Conservation (phyloP, 192 early-diverging fungal genomes). For the Coemansia sp. region DNA sequence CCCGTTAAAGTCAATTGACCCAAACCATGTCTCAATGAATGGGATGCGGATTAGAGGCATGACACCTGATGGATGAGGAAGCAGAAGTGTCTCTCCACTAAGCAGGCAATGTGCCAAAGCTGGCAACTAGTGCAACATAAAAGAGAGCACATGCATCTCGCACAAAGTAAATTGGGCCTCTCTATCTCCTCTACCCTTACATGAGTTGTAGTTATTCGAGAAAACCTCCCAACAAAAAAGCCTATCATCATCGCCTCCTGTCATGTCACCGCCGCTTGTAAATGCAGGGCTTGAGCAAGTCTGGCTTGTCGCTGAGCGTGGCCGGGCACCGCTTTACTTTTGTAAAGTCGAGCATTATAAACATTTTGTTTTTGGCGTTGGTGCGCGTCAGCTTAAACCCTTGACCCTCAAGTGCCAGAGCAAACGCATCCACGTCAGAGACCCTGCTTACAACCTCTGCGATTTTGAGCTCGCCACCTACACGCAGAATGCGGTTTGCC, state of each 20-base stretch:
- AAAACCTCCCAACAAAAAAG: neutral
- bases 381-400: constrained; percentile 77
- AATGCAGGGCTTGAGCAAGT: constrained; percentile 60
- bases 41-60: too few relatives aligned
- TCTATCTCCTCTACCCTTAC: too few relatives aligned
- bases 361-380: constrained; percentile 91
- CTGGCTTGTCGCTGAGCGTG: constrained; percentile 14
- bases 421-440: constrained; percentile 73
- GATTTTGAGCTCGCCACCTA: constrained; percentile 85
- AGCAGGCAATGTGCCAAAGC: too few relatives aligned
- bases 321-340: constrained; percentile 45
- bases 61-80: too few relatives aligned
- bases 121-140: too few relatives aligned
- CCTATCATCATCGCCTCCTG: neutral
- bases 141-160: too few relatives aligned
- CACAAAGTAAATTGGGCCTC: too few relatives aligned
- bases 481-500: constrained; percentile 75
- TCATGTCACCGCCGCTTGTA: constrained; percentile 54
- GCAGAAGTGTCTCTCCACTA: too few relatives aligned
- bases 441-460: constrained; percentile 94
- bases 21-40: too few relatives aligned
- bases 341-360: constrained; percentile 84
- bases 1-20: too few relatives aligned
- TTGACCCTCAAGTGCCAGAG: constrained; percentile 62
- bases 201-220: too few relatives aligned